Evolutionary conservation across 352 stramenopile species (phyloP), one percentile per base, ranked within the genome.

Genomic region (Phytophthora agathidicida): DNA sequence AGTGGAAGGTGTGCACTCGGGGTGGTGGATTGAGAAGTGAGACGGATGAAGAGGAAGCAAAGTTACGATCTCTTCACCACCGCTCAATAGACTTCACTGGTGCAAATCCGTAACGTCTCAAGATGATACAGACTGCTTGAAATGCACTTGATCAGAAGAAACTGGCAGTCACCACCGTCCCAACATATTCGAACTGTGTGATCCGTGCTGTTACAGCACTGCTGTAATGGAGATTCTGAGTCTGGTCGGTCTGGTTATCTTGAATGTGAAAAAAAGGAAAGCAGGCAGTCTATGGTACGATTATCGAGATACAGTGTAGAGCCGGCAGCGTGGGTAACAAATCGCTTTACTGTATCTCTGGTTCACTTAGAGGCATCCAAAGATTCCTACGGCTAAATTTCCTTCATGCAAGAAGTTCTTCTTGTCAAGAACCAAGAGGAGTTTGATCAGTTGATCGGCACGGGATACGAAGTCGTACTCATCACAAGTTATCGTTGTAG

Each of bases 181-280:
- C 50, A 42, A 22, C 27, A 17, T 17, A 3, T 10, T n/a, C n/a
- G 48, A 27, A 23, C 6, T 45, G 33, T 9, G 42, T 54, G n/a
- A n/a, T n/a, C n/a, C n/a, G n/a, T n/a, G n/a, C n/a, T n/a, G n/a
- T n/a, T n/a, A n/a, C n/a, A n/a, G n/a, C n/a, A n/a, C 52, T 60
- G 39, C 24, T 31, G 37, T 36, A 60, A 53, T 30, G 41, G 11
- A 39, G 37, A 45, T 24, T 9, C 16, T n/a, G 52, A 23, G 38
- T 52, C 51, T 60, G 51, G 24, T 60, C 51, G 51, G 38, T 53
- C 51, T 60, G 51, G 48, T 47, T 47, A 57, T 17, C 20, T 47
- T 11, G 26, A n/a, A n/a, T n/a, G n/a, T n/a, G n/a, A n/a, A 57
- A 13, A 57, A 31, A 47, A 31, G 32, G 10, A 10, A 27, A 26